Conservation (phyloP, 2,329 filamentous ascomycete genomes). For the Cladosporium sp. region DNA sequence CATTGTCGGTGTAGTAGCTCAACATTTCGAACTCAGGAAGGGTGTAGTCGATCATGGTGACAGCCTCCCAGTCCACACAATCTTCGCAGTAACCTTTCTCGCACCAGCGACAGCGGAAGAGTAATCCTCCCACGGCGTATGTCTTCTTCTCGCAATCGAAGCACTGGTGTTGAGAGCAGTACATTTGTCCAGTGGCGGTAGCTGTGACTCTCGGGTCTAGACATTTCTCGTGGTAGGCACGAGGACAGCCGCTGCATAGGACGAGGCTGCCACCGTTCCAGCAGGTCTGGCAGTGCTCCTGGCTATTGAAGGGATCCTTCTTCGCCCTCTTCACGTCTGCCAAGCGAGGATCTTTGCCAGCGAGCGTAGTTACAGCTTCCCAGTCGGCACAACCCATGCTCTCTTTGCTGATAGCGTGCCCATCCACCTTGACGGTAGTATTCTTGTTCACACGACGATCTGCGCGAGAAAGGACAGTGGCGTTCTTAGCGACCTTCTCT, state of each 20-base stretch:
- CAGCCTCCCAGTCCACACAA: conserved; percentile 52
- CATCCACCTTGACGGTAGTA: conserved; percentile 54
- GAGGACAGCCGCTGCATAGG: conserved; percentile 51
- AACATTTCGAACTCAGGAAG: conserved; percentile 52
- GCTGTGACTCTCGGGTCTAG: conserved; percentile 39
- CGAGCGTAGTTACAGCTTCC: conserved; percentile 56
- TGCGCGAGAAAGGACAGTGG: conserved; percentile 31
- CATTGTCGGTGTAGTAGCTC: conserved; percentile 41
- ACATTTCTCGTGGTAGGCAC: conserved; percentile 52
- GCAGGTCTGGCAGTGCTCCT: conserved; percentile 52
- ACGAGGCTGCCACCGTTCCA: conserved; percentile 46
- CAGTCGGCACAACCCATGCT: conserved; percentile 50
- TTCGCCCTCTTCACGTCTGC: conserved; percentile 49
- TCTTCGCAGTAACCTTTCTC: conserved; percentile 55
- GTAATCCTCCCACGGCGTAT: conserved; percentile 44
- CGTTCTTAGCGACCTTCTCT: conserved; percentile 30
- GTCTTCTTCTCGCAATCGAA: conserved; percentile 51
- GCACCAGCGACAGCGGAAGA: conserved; percentile 54
- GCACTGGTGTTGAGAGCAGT: conserved; percentile 55
- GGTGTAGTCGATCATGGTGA: conserved; percentile 48
- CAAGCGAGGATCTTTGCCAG: conserved; percentile 52
- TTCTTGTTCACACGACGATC: conserved; percentile 54
- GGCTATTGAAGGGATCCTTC: conserved; percentile 43
- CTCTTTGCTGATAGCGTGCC: conserved; percentile 54
- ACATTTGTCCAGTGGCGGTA: conserved; percentile 39